Conservation (phyloP, 306 rosid species). For the Castanea crenata region DNA sequence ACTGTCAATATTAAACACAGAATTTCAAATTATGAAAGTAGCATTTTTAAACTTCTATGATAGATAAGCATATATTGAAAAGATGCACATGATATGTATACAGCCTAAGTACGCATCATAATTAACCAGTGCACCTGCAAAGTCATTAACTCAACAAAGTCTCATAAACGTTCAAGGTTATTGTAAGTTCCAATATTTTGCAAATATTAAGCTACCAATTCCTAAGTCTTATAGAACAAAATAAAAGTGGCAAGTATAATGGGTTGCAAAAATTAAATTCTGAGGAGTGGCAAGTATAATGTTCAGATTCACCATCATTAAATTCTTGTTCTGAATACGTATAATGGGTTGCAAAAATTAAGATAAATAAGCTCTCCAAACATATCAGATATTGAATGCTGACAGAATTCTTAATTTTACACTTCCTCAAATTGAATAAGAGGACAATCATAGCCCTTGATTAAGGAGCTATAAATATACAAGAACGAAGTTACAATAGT, state of each 20-base stretch:
- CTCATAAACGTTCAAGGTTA: neutral
- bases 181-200: neutral
- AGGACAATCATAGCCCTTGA: neutral
- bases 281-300: too few relatives aligned
- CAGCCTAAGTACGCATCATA: neutral
- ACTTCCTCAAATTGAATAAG: neutral
- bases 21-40: neutral
- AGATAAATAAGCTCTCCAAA: neutral
- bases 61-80: neutral
- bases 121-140: neutral
- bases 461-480: neutral
- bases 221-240: too few relatives aligned
- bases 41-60: neutral
- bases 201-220: neutral
- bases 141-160: neutral
- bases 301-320: neutral
- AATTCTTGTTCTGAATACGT: neutral
- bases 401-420: neutral
- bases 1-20: slow-evolving; percentile 35
- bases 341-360: neutral
- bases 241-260: neutral
- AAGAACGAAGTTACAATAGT: neutral
- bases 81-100: neutral
- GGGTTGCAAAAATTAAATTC: too few relatives aligned
- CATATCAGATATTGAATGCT: neutral